Conservation (phyloP, 108 stramenopile species). For the Fistulifera solaris region DNA sequence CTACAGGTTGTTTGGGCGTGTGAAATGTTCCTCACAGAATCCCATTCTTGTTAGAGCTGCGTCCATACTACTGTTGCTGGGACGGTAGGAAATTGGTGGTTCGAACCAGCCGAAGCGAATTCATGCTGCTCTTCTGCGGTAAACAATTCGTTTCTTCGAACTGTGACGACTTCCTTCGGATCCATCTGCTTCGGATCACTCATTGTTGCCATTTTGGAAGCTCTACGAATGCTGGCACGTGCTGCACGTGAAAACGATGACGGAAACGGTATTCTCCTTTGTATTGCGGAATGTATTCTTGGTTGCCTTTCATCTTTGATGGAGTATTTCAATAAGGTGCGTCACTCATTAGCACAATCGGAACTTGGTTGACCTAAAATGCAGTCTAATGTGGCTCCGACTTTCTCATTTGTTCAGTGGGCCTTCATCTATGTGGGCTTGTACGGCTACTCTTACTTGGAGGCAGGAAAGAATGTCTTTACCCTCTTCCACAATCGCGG, state of each 20-base stretch:
- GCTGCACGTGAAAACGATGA: slow-evolving; percentile 48
- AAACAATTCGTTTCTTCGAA: slow-evolving; percentile 43
- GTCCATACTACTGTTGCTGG: slow-evolving; percentile 79
- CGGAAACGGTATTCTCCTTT: slow-evolving; percentile 25
- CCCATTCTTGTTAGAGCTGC: slow-evolving; percentile 59
- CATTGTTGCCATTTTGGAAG: slow-evolving; percentile 79
- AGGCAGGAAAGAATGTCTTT: slow-evolving; percentile 77
- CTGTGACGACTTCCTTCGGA: slow-evolving; percentile 81
- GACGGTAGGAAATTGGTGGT: slow-evolving; percentile 88
- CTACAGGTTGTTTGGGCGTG: too few relatives aligned
- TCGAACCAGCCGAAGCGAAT: slow-evolving; percentile 49
- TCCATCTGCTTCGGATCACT: slow-evolving; percentile 86
- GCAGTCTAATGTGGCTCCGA: too few relatives aligned
- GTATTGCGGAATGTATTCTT: slow-evolving; percentile 60
- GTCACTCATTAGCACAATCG: too few relatives aligned
- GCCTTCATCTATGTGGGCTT: slow-evolving; percentile 85
- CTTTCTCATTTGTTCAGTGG: slow-evolving; percentile 34
- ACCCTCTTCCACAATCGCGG: slow-evolving; percentile 79
- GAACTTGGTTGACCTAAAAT: too few relatives aligned
- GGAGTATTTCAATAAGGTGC: slow-evolving; percentile 37
- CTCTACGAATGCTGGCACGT: slow-evolving; percentile 47
- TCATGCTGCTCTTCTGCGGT: slow-evolving; percentile 56
- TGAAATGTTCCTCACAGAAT: slow-evolving; percentile 30
- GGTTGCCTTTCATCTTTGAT: slow-evolving; percentile 32
- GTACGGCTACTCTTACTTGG: slow-evolving; percentile 70